Conservation (phyloP, 2,329 filamentous ascomycete genomes). For the Nothophoma quercina region DNA sequence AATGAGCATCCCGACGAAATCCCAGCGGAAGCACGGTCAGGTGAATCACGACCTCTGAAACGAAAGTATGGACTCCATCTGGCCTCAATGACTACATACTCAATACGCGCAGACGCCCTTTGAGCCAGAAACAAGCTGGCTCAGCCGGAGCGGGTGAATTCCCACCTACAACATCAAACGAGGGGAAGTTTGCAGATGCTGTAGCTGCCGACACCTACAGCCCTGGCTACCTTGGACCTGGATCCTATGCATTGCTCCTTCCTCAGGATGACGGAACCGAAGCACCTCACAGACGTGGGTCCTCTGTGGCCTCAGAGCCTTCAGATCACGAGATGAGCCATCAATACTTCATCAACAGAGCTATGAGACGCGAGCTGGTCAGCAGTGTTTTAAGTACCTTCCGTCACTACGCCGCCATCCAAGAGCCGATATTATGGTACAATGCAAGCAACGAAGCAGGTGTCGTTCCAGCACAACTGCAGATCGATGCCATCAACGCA, state of each 20-base stretch:
- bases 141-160: constrained; percentile 19
- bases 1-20: constrained; percentile 8
- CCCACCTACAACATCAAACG: constrained; percentile 13
- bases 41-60: constrained; percentile 30
- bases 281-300: constrained; percentile 25
- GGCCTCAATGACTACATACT: not conserved
- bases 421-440: constrained; percentile 35
- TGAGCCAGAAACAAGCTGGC: constrained; percentile 13
- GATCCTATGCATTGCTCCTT: constrained; percentile 41
- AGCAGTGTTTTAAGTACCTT: constrained; percentile 37
- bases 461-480: constrained; percentile 47
- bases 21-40: constrained; percentile 9
- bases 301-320: constrained; percentile 35
- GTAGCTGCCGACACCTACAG: constrained; percentile 42
- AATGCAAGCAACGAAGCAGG: constrained; percentile 41
- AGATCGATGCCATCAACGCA: constrained; percentile 44
- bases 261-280: constrained; percentile 36
- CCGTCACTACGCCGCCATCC: constrained; percentile 36
- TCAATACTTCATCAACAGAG: constrained; percentile 41
- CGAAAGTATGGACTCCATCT: constrained; percentile 31
- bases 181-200: constrained; percentile 42
- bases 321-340: constrained; percentile 39
- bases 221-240: constrained; percentile 45
- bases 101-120: constrained; percentile 27
- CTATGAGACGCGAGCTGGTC: constrained; percentile 41